Base-by-base conservation (phyloP, 768 basidiomycete genomes). In the Tylopilus vinaceipallidus region DNA sequence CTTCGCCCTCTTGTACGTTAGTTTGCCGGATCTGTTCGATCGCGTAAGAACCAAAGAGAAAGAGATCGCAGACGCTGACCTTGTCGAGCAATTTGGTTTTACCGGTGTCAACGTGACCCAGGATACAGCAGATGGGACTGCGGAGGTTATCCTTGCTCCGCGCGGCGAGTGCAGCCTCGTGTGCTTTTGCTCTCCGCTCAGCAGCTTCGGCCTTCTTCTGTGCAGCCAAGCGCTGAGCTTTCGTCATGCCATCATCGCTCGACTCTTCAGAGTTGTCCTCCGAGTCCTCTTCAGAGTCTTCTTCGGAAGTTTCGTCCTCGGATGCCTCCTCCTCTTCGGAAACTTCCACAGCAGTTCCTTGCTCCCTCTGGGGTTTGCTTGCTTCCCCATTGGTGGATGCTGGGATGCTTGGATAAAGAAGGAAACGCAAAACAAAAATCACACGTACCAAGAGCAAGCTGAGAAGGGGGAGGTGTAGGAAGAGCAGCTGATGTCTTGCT, bases 51-150 rank as follows among this genome's bases (percentile, higher is more conserved):
- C 29, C 14, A 17, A 10, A 12, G 12, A 39, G 19, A 23, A 22
- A 42, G 47, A 16, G 29, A 39, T 20, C 19, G 35, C 12, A 29
- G 32, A 54, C 10, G 60, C 77, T 46, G 46, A 91, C 93, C 80
- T 98, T 98, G 69, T 99, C 97, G 59, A 99, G 71, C 33, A 99
- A 75, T 71, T 97, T 98, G 13, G 97, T 99, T 73, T 99, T 99
- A 52, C 97, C 97, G 4, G 95, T 98, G 76, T 99, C 97, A 79
- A 99, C 97, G 68, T 99, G 97, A 52, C 97, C 97, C 54, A 99
- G 71, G 61, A 99, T 99, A 81, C 95, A 98, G 66, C 95, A 98
- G 65, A 99, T 99, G 13, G 97, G 97, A 66, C 88, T 91, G 36
- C 97, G 88, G 40, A 99, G 72, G 65, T 98, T 74, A 58, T 98